phyloP scores from a whole-genome alignment of 202 grass and related monocot species.

The Zizania palustris region DNA sequence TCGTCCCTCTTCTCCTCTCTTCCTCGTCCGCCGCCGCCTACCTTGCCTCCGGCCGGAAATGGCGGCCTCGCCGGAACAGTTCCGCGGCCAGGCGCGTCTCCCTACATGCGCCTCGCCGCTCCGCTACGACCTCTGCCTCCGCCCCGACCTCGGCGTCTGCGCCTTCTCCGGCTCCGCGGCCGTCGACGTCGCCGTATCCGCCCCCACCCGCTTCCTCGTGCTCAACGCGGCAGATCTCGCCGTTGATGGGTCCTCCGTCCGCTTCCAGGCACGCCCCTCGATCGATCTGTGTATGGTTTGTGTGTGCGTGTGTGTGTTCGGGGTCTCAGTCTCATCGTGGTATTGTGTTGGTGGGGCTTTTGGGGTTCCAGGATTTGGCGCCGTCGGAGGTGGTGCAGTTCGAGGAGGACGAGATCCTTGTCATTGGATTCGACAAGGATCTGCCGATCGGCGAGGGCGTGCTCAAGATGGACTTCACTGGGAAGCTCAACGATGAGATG shows the following conservation, averaged over 20 bases:
- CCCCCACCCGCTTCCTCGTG: conserved; percentile 68
- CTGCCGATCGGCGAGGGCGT: conserved; percentile 59
- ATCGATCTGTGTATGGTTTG: neutral
- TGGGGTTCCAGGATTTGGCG: conserved; percentile 44
- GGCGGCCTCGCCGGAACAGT: conserved; percentile 46
- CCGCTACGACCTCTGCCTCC: conserved; percentile 62
- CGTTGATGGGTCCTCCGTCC: conserved; percentile 51
- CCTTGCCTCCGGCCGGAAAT: too few relatives aligned
- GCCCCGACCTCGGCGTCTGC: conserved; percentile 64
- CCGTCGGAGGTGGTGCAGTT: conserved; percentile 46
- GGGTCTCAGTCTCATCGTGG: neutral
- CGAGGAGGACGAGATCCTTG: conserved; percentile 75
- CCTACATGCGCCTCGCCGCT: conserved; percentile 59
- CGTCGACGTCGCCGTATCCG: conserved; percentile 51
- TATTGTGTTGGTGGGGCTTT: neutral
- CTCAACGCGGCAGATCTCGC: conserved; percentile 73
- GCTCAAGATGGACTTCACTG: conserved; percentile 62
- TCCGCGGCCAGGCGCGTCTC: conserved; percentile 63
- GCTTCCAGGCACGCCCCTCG: conserved; percentile 41
- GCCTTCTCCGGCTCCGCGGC: conserved; percentile 54
- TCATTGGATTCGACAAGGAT: conserved; percentile 51
- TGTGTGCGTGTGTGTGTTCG: neutral
- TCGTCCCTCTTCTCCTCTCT: too few relatives aligned
- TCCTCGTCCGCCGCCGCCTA: too few relatives aligned
- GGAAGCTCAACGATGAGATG: conserved; percentile 80